Conservation (phyloP, 1,284 basidiomycete species). For the Peniophora sp. region DNA sequence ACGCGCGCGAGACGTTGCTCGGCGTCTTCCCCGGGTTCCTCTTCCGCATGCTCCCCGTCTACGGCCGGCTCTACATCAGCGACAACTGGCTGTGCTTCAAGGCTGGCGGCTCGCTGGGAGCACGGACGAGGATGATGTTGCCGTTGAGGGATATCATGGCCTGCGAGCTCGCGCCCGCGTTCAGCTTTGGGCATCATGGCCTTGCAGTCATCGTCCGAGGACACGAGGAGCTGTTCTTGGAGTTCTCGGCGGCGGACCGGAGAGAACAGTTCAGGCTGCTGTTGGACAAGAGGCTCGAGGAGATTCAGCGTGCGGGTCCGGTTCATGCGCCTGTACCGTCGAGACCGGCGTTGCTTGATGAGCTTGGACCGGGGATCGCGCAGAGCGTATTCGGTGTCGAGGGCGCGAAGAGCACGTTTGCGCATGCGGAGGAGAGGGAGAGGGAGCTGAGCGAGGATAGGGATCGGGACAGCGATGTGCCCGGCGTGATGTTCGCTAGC, state of each 20-base stretch:
- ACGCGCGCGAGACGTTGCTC: conserved; percentile 78
- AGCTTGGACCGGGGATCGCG: neutral
- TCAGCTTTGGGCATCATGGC: conserved; percentile 84
- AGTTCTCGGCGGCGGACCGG: conserved; percentile 76
- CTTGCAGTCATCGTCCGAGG: conserved; percentile 88
- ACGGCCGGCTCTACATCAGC: conserved; percentile 81
- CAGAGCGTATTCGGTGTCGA: conserved; percentile 36
- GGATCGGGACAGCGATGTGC: conserved; percentile 34
- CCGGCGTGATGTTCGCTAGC: conserved; percentile 90
- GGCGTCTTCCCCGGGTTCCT: conserved; percentile 88
- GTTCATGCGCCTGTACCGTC: neutral
- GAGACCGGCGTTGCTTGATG: neutral
- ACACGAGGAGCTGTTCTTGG: conserved; percentile 95
- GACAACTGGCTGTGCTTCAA: conserved; percentile 87
- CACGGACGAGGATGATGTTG: conserved; percentile 88
- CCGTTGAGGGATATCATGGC: conserved; percentile 85
- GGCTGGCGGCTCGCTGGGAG: conserved; percentile 66
- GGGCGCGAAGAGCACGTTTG: conserved; percentile 42
- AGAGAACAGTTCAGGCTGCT: conserved; percentile 70
- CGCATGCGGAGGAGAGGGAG: conserved; percentile 68
- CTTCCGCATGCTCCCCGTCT: conserved; percentile 79
- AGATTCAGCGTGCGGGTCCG: conserved; percentile 33
- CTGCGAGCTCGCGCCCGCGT: conserved; percentile 79
- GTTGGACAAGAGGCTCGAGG: conserved; percentile 77
- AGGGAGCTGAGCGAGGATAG: conserved; percentile 37